Conservation (phyloP, 257 asterid species). For the Solanum virginianum region DNA sequence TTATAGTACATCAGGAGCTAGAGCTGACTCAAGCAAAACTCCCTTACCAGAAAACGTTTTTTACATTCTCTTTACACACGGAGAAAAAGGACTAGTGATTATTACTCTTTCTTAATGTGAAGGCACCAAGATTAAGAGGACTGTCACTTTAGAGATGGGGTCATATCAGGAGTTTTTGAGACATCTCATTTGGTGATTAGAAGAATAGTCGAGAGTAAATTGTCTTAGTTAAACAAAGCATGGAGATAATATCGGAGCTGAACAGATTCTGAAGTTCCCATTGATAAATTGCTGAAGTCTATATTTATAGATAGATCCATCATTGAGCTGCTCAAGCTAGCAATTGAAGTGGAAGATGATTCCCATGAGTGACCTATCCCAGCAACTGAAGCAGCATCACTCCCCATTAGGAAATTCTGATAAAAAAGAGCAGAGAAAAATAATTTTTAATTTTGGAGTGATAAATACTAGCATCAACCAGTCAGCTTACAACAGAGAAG, state of each 20-base stretch:
- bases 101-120: not conserved
- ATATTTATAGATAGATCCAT: constrained; percentile 43
- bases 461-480: not conserved
- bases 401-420: constrained; percentile 40
- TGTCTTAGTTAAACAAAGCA: not conserved
- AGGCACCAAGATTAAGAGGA: not conserved
- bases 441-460: not conserved
- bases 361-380: constrained; percentile 27
- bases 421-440: not conserved
- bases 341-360: constrained; percentile 42
- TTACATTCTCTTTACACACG: not conserved
- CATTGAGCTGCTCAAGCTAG: constrained; percentile 62
- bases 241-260: not conserved
- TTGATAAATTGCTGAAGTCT: constrained; percentile 45
- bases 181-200: not conserved
- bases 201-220: not conserved
- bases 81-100: not conserved
- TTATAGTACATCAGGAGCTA: not conserved
- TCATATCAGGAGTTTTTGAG: not conserved
- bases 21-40: not conserved
- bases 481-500: not conserved
- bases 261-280: constrained; percentile 23
- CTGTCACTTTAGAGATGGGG: not conserved
- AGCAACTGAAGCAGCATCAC: constrained; percentile 12
- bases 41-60: not conserved